A percentile compares a stretch with the other conserved stretches of the same genome.
Conservation (phyloP, 2,329 filamentous ascomycete species). For the Sclerotinia borealis region DNA sequence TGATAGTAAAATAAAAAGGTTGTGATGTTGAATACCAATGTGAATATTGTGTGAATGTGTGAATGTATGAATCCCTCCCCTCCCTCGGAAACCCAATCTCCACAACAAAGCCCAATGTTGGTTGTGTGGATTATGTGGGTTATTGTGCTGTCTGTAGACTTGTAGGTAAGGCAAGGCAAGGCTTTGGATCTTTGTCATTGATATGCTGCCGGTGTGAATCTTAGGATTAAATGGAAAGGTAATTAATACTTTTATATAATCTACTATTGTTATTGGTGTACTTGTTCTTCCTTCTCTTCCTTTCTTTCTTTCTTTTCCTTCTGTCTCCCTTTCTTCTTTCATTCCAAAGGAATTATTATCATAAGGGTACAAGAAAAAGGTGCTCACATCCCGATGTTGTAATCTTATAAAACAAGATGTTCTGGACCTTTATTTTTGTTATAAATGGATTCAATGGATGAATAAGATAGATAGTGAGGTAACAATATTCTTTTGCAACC, state of each 20-base stretch:
- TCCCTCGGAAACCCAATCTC: background rate
- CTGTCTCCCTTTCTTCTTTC: background rate
- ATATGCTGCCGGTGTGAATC: background rate
- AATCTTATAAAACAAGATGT: background rate
- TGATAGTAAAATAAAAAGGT: too few relatives aligned
- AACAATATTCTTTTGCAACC: background rate
- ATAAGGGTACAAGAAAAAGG: background rate
- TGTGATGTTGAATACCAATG: background rate
- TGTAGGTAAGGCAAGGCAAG: too few relatives aligned
- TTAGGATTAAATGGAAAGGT: background rate
- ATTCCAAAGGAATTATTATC: background rate
- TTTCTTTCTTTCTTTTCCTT: background rate
- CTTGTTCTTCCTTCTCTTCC: background rate
- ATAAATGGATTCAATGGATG: background rate
- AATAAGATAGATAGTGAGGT: background rate
- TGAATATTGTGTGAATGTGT: background rate
- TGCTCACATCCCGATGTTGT: background rate
- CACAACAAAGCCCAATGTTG: background rate
- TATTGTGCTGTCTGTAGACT: too few relatives aligned
- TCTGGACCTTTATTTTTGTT: background rate
- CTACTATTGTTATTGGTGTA: too few relatives aligned
- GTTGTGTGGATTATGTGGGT: background rate
- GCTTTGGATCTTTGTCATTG: background rate
- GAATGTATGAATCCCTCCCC: too few relatives aligned
- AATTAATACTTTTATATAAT: too few relatives aligned